Evolutionary conservation across 1,139 yeast species (phyloP).

Genomic region (Komagataea norvegica): DNA sequence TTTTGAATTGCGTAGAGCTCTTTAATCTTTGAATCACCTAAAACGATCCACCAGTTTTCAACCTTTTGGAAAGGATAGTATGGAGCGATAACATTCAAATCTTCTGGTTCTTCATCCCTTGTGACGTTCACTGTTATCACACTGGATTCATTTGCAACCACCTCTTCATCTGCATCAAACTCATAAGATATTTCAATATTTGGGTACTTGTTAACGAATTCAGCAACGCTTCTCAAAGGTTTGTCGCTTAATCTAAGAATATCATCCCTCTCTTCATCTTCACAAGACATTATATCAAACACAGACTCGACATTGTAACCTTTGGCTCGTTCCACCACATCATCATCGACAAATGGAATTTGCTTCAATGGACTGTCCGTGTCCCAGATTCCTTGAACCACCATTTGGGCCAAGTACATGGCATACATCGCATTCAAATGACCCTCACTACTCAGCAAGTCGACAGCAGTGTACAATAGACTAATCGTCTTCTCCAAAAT

Average conservation of each 20-base stretch:
- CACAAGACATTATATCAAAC: constrained; percentile 81
- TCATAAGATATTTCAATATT: constrained; percentile 66
- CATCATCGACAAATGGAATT: constrained; percentile 62
- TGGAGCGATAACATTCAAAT: constrained; percentile 52
- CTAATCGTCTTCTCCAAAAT: constrained; percentile 48
- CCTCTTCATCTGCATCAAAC: constrained; percentile 36
- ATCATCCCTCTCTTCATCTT: constrained; percentile 68
- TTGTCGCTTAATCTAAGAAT: constrained; percentile 50
- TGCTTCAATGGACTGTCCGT: constrained; percentile 76
- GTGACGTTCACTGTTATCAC: constrained; percentile 50
- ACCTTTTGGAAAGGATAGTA: constrained; percentile 51
- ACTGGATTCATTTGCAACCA: constrained; percentile 43
- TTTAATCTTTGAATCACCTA: constrained; percentile 60
- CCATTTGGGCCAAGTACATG: constrained; percentile 87
- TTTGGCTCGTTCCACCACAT: constrained; percentile 53
- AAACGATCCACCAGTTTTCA: constrained; percentile 86
- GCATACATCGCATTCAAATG: constrained; percentile 70
- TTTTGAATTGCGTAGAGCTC: constrained; percentile 75
- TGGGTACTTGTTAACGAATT: constrained; percentile 86
- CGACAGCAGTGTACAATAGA: constrained; percentile 65
- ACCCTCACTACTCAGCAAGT: constrained; percentile 77
- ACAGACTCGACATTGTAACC: constrained; percentile 60
- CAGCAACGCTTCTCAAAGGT: constrained; percentile 62
- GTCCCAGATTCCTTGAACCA: constrained; percentile 84
- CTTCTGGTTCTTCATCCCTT: constrained; percentile 77